These are phyloP conservation scores for Scopulariopsis brevicaulis DNA, from an alignment of 2,329 filamentous ascomycete species.

Conservation along the genomic window DNA sequence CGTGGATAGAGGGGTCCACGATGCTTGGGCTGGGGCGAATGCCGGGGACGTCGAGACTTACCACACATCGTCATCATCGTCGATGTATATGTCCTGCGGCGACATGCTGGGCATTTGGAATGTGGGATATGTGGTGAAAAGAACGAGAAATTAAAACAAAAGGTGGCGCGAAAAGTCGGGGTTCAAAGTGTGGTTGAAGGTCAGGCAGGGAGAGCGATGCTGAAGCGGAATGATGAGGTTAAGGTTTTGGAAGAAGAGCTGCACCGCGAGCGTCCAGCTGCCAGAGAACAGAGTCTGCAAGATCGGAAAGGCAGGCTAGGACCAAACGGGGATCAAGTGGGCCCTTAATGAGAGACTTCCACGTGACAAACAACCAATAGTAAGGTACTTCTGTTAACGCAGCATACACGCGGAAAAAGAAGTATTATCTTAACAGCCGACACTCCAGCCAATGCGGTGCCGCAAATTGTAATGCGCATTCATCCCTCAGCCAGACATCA, in stretches of 20 bases:
- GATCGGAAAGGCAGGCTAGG: background rate
- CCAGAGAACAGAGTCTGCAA: background rate
- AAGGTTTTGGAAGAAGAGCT: slow-evolving; percentile 2
- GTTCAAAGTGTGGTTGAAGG: background rate
- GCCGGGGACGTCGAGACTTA: slow-evolving; percentile 22
- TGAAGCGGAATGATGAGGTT: background rate
- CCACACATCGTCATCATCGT: slow-evolving; percentile 62
- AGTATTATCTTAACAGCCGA: background rate
- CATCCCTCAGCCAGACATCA: slow-evolving; percentile 2
- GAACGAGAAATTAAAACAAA: slow-evolving; percentile 7
- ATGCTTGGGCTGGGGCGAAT: background rate
- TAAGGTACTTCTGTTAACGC: background rate
- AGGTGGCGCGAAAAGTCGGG: slow-evolving; percentile 3
- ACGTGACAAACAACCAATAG: background rate
- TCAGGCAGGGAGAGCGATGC: slow-evolving; percentile 1
- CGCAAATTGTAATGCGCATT: slow-evolving; percentile 2
- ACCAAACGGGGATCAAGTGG: background rate
- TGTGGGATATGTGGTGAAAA: slow-evolving; percentile 8
- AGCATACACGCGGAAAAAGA: background rate
- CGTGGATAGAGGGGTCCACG: background rate
- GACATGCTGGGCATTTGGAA: slow-evolving; percentile 37
- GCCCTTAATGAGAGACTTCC: background rate
- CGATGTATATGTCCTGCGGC: slow-evolving; percentile 59
- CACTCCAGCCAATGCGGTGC: background rate
- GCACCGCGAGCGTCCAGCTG: slow-evolving; percentile 1